Evolutionary conservation across 352 stramenopile genomes (phyloP).

Genomic region (Phytophthora kernoviae): DNA sequence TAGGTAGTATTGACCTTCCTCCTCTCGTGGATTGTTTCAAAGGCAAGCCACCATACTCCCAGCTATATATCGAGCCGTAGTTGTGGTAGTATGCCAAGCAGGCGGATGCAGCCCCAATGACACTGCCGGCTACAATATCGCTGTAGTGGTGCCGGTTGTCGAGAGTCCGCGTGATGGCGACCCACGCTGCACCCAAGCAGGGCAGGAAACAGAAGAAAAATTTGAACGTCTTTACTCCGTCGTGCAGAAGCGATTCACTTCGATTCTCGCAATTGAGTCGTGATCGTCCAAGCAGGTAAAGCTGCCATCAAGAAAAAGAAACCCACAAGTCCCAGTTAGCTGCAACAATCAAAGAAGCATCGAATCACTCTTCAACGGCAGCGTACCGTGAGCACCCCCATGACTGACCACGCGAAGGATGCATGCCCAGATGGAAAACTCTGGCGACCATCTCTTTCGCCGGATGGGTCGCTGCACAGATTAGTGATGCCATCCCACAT

Average conservation of each 20-base stretch:
- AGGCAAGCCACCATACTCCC: conserved; percentile 49
- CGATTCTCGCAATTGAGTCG: conserved; percentile 55
- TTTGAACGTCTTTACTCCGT: conserved; percentile 56
- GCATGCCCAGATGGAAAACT: conserved; percentile 80
- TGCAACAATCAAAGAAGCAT: background rate
- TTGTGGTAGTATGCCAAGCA: conserved; percentile 60
- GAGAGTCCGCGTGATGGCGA: conserved; percentile 68
- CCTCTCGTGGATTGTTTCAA: conserved; percentile 40
- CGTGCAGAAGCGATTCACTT: conserved; percentile 44
- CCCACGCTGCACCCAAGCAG: conserved; percentile 64
- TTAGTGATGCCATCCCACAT: conserved; percentile 74
- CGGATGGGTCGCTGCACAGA: conserved; percentile 48
- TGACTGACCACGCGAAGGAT: conserved; percentile 69
- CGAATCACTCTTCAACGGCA: background rate
- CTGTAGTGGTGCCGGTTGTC: conserved; percentile 85
- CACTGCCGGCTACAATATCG: conserved; percentile 67
- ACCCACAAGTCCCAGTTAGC: conserved; percentile 1
- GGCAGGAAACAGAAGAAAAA: conserved; percentile 73
- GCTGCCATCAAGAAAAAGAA: conserved; percentile 25
- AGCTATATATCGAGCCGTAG: conserved; percentile 65
- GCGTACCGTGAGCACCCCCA: conserved; percentile 71
- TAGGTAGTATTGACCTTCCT: conserved; percentile 34
- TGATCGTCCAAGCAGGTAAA: conserved; percentile 74
- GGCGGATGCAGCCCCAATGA: conserved; percentile 46
- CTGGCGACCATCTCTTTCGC: conserved; percentile 66